A percentile compares a stretch with the other conserved stretches of the same genome.
Evolutionary conservation across 148 eudicot species (phyloP).

Genomic region (Heliosperma pusillum): DNA sequence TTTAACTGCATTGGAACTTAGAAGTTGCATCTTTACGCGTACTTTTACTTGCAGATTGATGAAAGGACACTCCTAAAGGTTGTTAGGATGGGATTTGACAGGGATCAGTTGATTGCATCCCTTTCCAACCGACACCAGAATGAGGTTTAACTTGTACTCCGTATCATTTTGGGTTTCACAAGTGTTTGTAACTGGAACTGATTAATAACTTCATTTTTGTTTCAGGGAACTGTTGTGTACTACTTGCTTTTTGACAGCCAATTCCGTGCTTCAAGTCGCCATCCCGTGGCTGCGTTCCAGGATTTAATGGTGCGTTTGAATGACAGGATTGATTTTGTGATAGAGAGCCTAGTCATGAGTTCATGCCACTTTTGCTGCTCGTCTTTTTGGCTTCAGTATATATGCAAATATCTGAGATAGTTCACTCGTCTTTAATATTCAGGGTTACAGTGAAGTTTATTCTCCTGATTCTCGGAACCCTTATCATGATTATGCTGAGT

Average conservation of each 20-base stretch:
- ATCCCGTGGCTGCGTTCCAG: slow-evolving; percentile 86
- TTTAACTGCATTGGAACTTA: neutral
- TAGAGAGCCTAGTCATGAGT: neutral
- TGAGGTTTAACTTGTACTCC: slow-evolving; percentile 46
- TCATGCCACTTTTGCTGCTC: neutral
- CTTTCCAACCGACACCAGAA: slow-evolving; percentile 68
- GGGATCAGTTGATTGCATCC: slow-evolving; percentile 58
- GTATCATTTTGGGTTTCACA: neutral
- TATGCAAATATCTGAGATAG: neutral
- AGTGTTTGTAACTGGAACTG: neutral
- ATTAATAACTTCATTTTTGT: slow-evolving; percentile 9
- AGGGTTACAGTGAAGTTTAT: slow-evolving; percentile 61
- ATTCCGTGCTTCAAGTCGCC: slow-evolving; percentile 67
- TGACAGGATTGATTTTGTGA: too few species aligned
- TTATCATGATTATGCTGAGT: slow-evolving; percentile 49
- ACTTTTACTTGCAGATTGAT: slow-evolving; percentile 48
- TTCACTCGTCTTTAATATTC: slow-evolving; percentile 3
- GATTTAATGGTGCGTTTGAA: neutral
- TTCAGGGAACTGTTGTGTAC: slow-evolving; percentile 88
- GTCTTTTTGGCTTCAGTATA: neutral
- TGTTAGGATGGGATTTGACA: slow-evolving; percentile 67
- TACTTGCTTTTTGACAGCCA: slow-evolving; percentile 90
- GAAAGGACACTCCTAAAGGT: slow-evolving; percentile 70
- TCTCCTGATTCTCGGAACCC: slow-evolving; percentile 48
- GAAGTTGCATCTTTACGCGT: neutral